These are phyloP conservation scores for Microbotryum intermedium DNA, from an alignment of 1,284 basidiomycete genomes.

Conservation along the genomic window DNA sequence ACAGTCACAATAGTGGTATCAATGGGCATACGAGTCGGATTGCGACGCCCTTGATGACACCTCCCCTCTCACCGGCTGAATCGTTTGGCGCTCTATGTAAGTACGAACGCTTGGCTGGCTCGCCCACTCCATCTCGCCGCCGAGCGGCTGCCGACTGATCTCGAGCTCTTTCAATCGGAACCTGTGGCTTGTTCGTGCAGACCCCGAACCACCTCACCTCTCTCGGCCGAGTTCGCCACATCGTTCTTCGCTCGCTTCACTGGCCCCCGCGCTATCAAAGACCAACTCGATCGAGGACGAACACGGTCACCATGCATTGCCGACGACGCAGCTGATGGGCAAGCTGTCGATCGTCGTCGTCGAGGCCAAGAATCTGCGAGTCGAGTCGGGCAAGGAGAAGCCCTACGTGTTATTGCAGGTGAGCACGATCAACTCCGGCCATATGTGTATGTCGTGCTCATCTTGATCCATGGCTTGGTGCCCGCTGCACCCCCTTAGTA, in stretches of 20 bases:
- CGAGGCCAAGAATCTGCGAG: conserved; percentile 17
- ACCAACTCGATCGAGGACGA: neutral
- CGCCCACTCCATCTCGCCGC: neutral
- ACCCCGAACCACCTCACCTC: neutral
- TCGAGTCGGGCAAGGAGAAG: conserved; percentile 6
- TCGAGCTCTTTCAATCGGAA: neutral
- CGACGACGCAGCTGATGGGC: conserved; percentile 17
- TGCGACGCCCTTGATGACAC: neutral
- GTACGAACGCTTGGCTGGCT: neutral
- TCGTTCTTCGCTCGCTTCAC: neutral
- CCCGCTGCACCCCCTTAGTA: conserved; percentile 2
- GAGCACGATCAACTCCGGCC: neutral
- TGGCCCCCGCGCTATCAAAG: neutral
- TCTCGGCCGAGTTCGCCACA: neutral
- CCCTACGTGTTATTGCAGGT: conserved; percentile 26
- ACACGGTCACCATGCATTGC: conserved; percentile 4
- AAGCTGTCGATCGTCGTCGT: conserved; percentile 20
- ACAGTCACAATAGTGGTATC: neutral
- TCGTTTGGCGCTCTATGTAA: neutral
- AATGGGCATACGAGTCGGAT: neutral
- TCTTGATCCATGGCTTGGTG: neutral
- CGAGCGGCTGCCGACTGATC: neutral
- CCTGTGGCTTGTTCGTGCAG: neutral
- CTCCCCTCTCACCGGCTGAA: neutral
- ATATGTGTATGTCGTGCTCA: neutral